phyloP scores from a whole-genome alignment of 352 stramenopile genomes.

The Phytophthora hibernalis region DNA sequence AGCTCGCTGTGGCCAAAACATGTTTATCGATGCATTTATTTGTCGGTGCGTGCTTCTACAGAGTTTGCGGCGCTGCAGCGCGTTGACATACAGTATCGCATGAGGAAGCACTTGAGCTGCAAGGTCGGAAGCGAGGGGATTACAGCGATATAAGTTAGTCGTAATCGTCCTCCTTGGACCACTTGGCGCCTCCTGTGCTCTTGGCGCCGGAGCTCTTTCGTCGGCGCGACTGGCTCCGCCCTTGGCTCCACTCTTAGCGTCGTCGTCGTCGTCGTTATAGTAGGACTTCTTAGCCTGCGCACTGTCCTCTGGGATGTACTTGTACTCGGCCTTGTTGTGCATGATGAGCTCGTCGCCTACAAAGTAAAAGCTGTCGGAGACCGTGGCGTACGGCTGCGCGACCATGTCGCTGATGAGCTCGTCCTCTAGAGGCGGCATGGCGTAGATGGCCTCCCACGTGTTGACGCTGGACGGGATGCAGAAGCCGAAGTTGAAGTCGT shows the following conservation, averaged over 20 bases:
- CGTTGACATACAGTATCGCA: conserved; percentile 9
- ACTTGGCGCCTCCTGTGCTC: conserved; percentile 66
- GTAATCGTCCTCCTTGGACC: conserved; percentile 93
- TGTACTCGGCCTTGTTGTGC: conserved; percentile 96
- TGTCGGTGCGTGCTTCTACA: conserved; percentile 5
- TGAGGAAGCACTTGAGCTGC: neutral
- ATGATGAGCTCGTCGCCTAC: conserved; percentile 96
- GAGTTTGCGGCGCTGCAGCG: neutral
- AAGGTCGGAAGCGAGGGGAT: conserved; percentile 13
- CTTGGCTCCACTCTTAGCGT: conserved; percentile 69
- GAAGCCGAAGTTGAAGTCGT: conserved; percentile 97
- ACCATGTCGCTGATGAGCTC: conserved; percentile 96
- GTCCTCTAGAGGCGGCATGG: conserved; percentile 92
- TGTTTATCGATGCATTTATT: conserved; percentile 23
- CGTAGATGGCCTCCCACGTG: conserved; percentile 96
- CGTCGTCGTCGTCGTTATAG: conserved; percentile 87
- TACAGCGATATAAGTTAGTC: conserved; percentile 60
- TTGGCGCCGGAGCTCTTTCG: conserved; percentile 49
- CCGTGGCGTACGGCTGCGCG: conserved; percentile 93
- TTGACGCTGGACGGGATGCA: conserved; percentile 96
- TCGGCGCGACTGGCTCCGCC: conserved; percentile 50
- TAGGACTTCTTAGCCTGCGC: conserved; percentile 93
- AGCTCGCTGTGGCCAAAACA: conserved; percentile 1
- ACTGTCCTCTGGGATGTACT: conserved; percentile 93
- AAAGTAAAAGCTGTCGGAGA: conserved; percentile 97